Base-by-base conservation (phyloP, 805 yeast species). In the Spencermartinsiella europaea region DNA sequence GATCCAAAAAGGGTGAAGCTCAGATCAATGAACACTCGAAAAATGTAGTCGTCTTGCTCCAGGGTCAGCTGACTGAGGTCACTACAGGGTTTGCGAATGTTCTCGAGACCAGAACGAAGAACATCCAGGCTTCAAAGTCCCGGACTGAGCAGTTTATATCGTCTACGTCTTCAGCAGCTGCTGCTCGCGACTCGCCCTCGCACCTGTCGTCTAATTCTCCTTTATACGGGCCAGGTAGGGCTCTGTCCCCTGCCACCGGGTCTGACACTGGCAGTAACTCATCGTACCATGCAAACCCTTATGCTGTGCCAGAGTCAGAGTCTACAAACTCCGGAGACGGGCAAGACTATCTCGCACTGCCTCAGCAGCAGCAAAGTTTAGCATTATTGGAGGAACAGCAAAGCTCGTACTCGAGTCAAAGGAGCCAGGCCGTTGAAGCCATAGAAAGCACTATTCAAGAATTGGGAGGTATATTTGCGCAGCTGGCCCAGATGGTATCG, bases 371-470 rank as follows among this genome's bases (percentile, higher is more conserved):
- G 34, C 95, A 89, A 58, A 83, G 85, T 56, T 65, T 88, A 56
- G 72, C 86, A 59, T 68, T 90, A 64, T 73, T 89, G 59, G 97
- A 91, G 58, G 96, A 90, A 64, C 95, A 88, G 56, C 80, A 79
- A 53, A 68, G 69, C 48, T 74, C 74, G 46, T 93, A 93, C 61
- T 69, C 90, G 46, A 91, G 82, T 58, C 93, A 85, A 55, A 76
- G 99, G 59, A 83, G 81, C 57, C 65, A 81, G 39, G 99, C 99
- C 0, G 96, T 93, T 43, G 98, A 91, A 62, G 87, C 97, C 0
- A 93, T 93, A 42, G 99, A 93, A 63, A 77, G 88, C n/a, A 93
- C 99, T 0, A 93, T 93, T 51, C 91, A 91, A 60, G 98, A 93
- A 65, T 95, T 93, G 41, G 99, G 99, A 37, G 84, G 85, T 42